These are phyloP conservation scores for Spathaspora jeffriesii DNA, from an alignment of 1,139 yeast species.

Conservation along the genomic window DNA sequence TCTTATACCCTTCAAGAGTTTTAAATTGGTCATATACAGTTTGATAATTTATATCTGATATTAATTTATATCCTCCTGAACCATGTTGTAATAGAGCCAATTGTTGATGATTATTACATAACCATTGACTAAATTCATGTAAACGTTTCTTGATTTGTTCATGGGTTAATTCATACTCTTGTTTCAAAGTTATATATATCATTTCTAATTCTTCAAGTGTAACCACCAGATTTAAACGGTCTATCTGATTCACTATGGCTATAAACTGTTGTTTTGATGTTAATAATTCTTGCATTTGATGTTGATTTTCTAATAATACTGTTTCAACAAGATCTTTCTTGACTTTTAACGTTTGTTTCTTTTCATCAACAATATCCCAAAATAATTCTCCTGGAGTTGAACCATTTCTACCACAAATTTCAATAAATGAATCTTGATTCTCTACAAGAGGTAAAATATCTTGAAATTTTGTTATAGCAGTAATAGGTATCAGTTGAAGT, in stretches of 20 bases:
- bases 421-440: conserved; percentile 58
- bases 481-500: conserved; percentile 42
- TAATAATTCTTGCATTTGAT: conserved; percentile 18
- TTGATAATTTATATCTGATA: conserved; percentile 3
- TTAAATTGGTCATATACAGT: conserved; percentile 4
- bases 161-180: conserved; percentile 20
- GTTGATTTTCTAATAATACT: conserved; percentile 39
- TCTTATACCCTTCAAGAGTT: conserved; percentile 2
- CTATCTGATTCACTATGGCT: conserved; percentile 25
- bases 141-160: conserved; percentile 13
- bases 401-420: conserved; percentile 75
- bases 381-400: conserved; percentile 79
- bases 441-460: conserved; percentile 55
- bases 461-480: conserved; percentile 60
- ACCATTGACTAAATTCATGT: conserved; percentile 19
- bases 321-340: conserved; percentile 63
- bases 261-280: conserved; percentile 21
- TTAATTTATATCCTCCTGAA: conserved; percentile 2
- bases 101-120: conserved; percentile 10
- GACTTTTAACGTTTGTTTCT: conserved; percentile 53
- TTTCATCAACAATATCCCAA: conserved; percentile 73
- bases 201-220: conserved; percentile 20
- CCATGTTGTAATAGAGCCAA: conserved; percentile 5
- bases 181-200: conserved; percentile 26
- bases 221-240: conserved; percentile 25